Conservation (phyloP, 2,329 filamentous ascomycete genomes). For the Apiospora kogelbergensis region DNA sequence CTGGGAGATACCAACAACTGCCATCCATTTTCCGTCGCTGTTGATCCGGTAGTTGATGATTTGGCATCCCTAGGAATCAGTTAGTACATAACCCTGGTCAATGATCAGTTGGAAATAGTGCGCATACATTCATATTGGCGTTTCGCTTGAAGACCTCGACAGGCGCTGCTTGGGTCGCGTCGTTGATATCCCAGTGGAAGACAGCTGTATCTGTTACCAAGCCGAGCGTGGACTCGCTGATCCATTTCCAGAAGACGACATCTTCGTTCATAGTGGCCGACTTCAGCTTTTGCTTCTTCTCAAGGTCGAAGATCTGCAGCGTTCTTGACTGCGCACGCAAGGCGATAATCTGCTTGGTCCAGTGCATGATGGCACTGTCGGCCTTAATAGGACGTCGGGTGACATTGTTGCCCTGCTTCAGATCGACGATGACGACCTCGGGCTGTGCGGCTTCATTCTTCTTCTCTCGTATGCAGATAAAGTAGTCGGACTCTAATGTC, state of each 20-base stretch:
- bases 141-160: slow-evolving; percentile 95
- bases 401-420: slow-evolving; percentile 96
- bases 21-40: slow-evolving; percentile 96
- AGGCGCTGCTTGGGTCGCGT: slow-evolving; percentile 73
- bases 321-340: slow-evolving; percentile 93
- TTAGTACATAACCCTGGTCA: not conserved
- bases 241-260: slow-evolving; percentile 99
- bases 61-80: slow-evolving; percentile 73
- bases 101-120: not conserved
- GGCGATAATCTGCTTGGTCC: slow-evolving; percentile 92
- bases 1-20: slow-evolving; percentile 92
- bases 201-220: slow-evolving; percentile 88
- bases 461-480: slow-evolving; percentile 95
- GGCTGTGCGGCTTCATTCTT: slow-evolving; percentile 79
- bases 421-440: slow-evolving; percentile 95
- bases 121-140: slow-evolving; percentile 76
- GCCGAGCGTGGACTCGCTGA: slow-evolving; percentile 83
- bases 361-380: slow-evolving; percentile 99
- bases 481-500: slow-evolving; percentile 98
- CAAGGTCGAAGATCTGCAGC: slow-evolving; percentile 95
- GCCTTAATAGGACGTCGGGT: slow-evolving; percentile 95
- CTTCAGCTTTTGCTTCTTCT: slow-evolving; percentile 92
- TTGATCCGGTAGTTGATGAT: slow-evolving; percentile 99
- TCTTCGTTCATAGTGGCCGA: slow-evolving; percentile 96
- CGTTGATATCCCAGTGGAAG: slow-evolving; percentile 98